Evolutionary conservation across 2,329 filamentous ascomycete species (phyloP), one percentile per base, ranked within the genome.

Genomic region (Neonectria faginata): DNA sequence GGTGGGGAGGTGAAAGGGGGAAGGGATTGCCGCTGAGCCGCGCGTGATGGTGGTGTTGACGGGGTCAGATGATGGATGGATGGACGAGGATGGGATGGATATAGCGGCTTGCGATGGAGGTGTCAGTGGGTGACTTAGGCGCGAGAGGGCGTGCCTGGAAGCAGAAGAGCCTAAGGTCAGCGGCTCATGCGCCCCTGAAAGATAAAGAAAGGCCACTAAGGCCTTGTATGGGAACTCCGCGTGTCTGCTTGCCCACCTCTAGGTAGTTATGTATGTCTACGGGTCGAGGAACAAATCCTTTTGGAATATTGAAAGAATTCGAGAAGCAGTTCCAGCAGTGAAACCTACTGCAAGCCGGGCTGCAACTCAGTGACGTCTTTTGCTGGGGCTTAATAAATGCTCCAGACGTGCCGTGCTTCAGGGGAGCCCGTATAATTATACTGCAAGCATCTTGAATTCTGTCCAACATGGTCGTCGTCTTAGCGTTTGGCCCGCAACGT

Each of bases 361-460:
- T 31, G 47, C 47, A n/a, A 50, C 47, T 16, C 31, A n/a, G 48
- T 63, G 60, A 63, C 60, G 60, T 63, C 55, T 41, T 39, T 56
- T 25, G 42, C 12, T 36, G 29, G 25, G 25, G 42, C 47, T 33
- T 33, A 31, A 18, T 51, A 57, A 47, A 22, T 12, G 12, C 47
- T 31, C 18, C 25, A 25, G 25, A 25, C 25, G 25, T 25, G 25
- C 25, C 25, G 25, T 25, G 25, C 25, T 4, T 5, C 25, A 25
- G 25, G 25, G 25, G 57, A 44, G 10, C 27, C n/a, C 39, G 39
- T 36, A 16, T 5, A 4, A 12, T 25, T 25, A 36, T 36, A 36
- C 14, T 36, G 14, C 14, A 36, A 39, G n/a, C 36, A n/a, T 39
- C 14, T 42, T 12, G 39, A 42, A 20, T 42, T 18, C n/a, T 42